Percentiles rank a stretch among this genome's conserved stretches.
phyloP scores from a whole-genome alignment of 768 basidiomycete species.

The Pleurotus ostreatus region DNA sequence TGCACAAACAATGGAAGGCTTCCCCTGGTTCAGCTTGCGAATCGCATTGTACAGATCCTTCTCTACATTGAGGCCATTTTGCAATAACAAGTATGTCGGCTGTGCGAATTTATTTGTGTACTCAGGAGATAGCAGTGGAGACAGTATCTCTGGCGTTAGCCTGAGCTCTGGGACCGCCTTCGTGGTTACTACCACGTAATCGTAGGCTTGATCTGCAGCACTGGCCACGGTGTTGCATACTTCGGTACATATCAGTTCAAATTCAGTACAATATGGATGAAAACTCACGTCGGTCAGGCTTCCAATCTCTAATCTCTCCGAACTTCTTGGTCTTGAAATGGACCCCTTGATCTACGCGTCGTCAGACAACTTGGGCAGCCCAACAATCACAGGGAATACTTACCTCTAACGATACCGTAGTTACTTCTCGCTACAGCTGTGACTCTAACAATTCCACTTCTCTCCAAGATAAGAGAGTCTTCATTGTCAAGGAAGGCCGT shows the following conservation, averaged over 20 bases:
- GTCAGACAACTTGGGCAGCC: too few species aligned
- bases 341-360: conserved; percentile 43
- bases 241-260: conserved; percentile 15
- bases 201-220: conserved; percentile 58
- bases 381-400: neutral
- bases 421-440: conserved; percentile 77
- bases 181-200: conserved; percentile 63
- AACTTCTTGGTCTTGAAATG: conserved; percentile 56
- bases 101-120: conserved; percentile 44
- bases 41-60: conserved; percentile 56
- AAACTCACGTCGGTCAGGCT: conserved; percentile 57
- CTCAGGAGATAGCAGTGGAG: conserved; percentile 45
- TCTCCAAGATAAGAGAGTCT: conserved; percentile 56
- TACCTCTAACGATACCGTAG: conserved; percentile 51
- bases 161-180: conserved; percentile 71
- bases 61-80: conserved; percentile 75
- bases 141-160: conserved; percentile 52
- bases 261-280: neutral
- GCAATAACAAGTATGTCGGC: conserved; percentile 58
- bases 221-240: conserved; percentile 56
- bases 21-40: conserved; percentile 31
- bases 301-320: conserved; percentile 56
- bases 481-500: neutral
- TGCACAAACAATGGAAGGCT: conserved; percentile 51
- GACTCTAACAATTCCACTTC: conserved; percentile 56